These are phyloP conservation scores for Paxillus rubicundulus DNA, from an alignment of 768 basidiomycete species.

Conservation along the genomic window DNA sequence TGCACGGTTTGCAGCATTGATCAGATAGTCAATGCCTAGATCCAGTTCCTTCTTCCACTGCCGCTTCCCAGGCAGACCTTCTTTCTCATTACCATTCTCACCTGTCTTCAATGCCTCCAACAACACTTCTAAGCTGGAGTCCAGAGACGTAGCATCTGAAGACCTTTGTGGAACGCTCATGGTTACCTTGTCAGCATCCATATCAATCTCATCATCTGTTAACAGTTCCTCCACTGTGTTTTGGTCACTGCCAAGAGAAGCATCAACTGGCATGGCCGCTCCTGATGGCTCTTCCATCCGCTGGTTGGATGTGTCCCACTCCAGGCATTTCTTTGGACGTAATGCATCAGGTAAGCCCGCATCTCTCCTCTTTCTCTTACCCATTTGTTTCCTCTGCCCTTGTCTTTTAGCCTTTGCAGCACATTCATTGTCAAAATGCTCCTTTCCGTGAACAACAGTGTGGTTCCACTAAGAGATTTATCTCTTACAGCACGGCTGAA, in stretches of 20 bases:
- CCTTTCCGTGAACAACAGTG: slow-evolving; percentile 29
- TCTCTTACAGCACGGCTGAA: slow-evolving; percentile 30
- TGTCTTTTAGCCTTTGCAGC: neutral
- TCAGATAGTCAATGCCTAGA: slow-evolving; percentile 24
- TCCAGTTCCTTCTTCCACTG: slow-evolving; percentile 6
- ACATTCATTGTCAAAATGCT: slow-evolving; percentile 23
- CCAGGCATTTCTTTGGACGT: neutral
- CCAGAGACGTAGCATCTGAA: too few species aligned
- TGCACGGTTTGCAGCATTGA: slow-evolving; percentile 22
- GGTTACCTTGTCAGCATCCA: too few species aligned
- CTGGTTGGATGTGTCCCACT: too few species aligned
- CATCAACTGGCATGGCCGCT: neutral
- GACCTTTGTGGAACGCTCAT: too few species aligned
- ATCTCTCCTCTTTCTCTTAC: slow-evolving; percentile 3
- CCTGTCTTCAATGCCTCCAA: neutral
- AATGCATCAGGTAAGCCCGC: neutral
- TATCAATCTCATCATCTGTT: too few species aligned
- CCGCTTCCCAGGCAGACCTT: slow-evolving; percentile 3
- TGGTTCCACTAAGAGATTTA: slow-evolving; percentile 11
- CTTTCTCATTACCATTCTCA: neutral
- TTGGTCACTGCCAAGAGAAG: neutral
- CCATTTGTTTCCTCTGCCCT: neutral
- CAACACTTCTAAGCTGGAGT: neutral
- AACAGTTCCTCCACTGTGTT: too few species aligned
- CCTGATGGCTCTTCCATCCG: neutral